Evolutionary conservation across 2,329 filamentous ascomycete species (phyloP).

Genomic region (Epichloe glyceriae): DNA sequence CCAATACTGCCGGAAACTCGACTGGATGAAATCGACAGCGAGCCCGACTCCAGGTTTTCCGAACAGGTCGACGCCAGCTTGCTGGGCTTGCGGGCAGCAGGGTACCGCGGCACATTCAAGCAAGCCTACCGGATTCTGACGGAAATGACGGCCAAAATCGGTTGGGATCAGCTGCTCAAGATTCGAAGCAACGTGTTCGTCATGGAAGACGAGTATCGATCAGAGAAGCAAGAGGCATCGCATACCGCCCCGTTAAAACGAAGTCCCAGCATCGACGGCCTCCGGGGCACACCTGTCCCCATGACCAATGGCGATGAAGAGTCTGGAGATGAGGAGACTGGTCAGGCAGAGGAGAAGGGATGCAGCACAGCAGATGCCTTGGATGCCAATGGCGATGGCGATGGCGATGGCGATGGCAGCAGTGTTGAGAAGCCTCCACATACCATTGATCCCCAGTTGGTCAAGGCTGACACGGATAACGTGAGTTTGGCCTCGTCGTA

Average conservation of each 20-base stretch:
- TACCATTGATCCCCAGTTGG: slow-evolving; percentile 62
- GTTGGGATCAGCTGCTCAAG: slow-evolving; percentile 91
- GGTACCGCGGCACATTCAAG: slow-evolving; percentile 90
- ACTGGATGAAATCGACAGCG: slow-evolving; percentile 92
- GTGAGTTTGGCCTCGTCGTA: slow-evolving; percentile 27
- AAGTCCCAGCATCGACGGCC: slow-evolving; percentile 66
- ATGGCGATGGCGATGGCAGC: slow-evolving; percentile 24
- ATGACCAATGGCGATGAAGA: slow-evolving; percentile 35
- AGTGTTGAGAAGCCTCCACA: slow-evolving; percentile 66
- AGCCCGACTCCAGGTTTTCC: slow-evolving; percentile 64
- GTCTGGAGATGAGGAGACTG: slow-evolving; percentile 18
- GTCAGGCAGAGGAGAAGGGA: slow-evolving; percentile 21
- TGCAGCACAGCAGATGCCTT: slow-evolving; percentile 18
- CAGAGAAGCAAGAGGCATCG: slow-evolving; percentile 59
- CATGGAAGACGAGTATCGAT: slow-evolving; percentile 97
- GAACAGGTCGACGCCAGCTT: slow-evolving; percentile 83
- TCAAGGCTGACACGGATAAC: slow-evolving; percentile 63
- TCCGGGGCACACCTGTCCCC: slow-evolving; percentile 56
- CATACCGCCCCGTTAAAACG: slow-evolving; percentile 39
- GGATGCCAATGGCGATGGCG: slow-evolving; percentile 26
- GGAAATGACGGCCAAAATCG: slow-evolving; percentile 91
- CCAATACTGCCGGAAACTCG: slow-evolving; percentile 80
- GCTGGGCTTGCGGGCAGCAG: slow-evolving; percentile 71
- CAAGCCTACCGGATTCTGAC: slow-evolving; percentile 90
- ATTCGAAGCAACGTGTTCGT: slow-evolving; percentile 96